Conservation (phyloP, 1,284 basidiomycete genomes). For the Moniliophthora roreri region DNA sequence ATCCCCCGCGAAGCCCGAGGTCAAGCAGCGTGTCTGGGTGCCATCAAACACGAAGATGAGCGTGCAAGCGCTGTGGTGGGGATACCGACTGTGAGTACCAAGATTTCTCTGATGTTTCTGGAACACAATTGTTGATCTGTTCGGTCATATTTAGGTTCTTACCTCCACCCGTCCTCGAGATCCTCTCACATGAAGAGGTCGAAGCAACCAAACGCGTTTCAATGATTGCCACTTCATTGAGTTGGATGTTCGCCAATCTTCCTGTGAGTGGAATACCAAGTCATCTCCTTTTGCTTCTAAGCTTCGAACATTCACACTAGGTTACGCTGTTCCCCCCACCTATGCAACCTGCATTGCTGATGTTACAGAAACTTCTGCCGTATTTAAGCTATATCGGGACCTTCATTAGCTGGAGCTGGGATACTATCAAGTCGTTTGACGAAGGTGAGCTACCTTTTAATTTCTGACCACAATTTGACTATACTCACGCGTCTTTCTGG, state of each 20-base stretch:
- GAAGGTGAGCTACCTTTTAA: too few relatives aligned
- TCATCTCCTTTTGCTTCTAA: neutral
- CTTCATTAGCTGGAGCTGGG: slow-evolving; percentile 1
- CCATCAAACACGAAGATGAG: slow-evolving; percentile 13
- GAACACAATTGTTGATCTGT: too few relatives aligned
- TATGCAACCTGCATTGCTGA: neutral
- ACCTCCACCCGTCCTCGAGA: slow-evolving; percentile 12
- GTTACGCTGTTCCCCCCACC: neutral
- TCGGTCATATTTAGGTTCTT: slow-evolving; percentile 11
- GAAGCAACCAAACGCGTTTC: slow-evolving; percentile 1
- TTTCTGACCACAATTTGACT: too few relatives aligned
- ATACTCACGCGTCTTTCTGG: neutral
- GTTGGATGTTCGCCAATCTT: neutral
- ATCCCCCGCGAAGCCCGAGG: neutral
- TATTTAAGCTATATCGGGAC: neutral
- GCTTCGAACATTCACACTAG: neutral
- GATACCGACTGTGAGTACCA: slow-evolving; percentile 2
- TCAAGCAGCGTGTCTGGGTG: slow-evolving; percentile 8
- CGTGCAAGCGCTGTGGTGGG: slow-evolving; percentile 4
- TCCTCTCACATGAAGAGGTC: slow-evolving; percentile 3
- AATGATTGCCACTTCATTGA: neutral
- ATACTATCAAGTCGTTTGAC: neutral
- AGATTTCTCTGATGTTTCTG: too few relatives aligned
- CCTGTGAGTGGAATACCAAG: neutral
- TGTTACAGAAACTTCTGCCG: neutral